Evolutionary conservation across 1,284 basidiomycete genomes (phyloP).

Genomic region (Trametes versicolor): DNA sequence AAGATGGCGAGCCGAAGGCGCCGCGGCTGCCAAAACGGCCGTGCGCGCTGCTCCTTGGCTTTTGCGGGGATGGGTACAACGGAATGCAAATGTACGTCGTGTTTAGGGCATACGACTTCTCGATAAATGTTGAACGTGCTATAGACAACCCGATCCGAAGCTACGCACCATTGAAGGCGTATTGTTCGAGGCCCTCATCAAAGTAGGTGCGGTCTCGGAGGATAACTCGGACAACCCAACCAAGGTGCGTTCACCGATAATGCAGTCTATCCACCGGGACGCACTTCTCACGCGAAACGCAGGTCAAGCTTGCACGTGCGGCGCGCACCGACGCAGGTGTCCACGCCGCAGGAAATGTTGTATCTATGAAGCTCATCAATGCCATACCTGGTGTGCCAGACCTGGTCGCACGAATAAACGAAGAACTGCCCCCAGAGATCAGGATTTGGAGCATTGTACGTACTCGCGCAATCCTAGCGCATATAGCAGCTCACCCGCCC

Average conservation of each 20-base stretch:
- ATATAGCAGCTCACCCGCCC: not conserved
- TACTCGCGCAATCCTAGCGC: slow-evolving; percentile 20
- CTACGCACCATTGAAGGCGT: slow-evolving; percentile 91
- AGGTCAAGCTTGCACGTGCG: slow-evolving; percentile 89
- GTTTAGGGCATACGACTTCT: not conserved
- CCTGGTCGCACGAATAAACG: slow-evolving; percentile 84
- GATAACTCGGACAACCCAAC: slow-evolving; percentile 94
- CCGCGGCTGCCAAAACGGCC: slow-evolving; percentile 77
- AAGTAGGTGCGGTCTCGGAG: slow-evolving; percentile 89
- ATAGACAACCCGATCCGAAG: slow-evolving; percentile 61
- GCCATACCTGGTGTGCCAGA: slow-evolving; percentile 76
- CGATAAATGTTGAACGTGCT: slow-evolving; percentile 14
- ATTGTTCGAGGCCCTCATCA: slow-evolving; percentile 89
- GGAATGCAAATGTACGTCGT: slow-evolving; percentile 94
- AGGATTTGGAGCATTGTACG: slow-evolving; percentile 91
- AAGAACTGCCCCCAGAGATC: slow-evolving; percentile 89
- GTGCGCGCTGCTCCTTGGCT: slow-evolving; percentile 79
- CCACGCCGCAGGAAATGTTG: slow-evolving; percentile 95
- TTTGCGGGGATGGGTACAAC: slow-evolving; percentile 85
- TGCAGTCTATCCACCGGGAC: too few species aligned
- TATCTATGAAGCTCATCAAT: slow-evolving; percentile 92
- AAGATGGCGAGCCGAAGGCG: slow-evolving; percentile 44
- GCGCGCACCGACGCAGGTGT: slow-evolving; percentile 98
- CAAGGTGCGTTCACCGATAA: slow-evolving; percentile 63
- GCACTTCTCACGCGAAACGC: not conserved